These are phyloP conservation scores for Monocercomonoides exilis DNA, from an alignment of 78 protist species.

Conservation along the genomic window DNA sequence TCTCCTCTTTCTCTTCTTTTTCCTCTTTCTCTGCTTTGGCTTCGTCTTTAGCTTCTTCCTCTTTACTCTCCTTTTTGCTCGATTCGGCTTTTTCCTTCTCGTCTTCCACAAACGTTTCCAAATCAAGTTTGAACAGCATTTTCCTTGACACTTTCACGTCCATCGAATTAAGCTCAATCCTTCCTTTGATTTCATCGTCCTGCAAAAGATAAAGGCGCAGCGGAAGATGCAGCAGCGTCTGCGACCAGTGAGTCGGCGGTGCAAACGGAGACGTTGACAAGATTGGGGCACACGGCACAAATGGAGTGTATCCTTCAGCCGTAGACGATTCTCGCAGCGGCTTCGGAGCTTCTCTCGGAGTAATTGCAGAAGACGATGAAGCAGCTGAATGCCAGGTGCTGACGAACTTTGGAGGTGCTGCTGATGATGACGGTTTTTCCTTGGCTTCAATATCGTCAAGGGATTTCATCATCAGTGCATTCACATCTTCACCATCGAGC, in stretches of 20 bases:
- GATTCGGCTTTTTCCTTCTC: too few species aligned
- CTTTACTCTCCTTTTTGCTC: too few species aligned
- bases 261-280: neutral
- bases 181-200: neutral
- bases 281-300: too few species aligned
- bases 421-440: neutral
- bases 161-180: neutral
- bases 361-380: neutral
- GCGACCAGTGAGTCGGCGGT: neutral
- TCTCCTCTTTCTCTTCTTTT: too few species aligned
- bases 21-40: too few species aligned
- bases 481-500: too few species aligned
- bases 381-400: neutral
- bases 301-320: too few species aligned
- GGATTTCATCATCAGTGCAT: too few species aligned
- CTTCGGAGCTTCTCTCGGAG: neutral
- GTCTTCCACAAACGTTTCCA: neutral
- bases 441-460: neutral
- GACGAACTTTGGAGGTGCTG: neutral
- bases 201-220: neutral
- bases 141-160: neutral
- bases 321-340: too few species aligned
- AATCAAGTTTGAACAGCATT: neutral
- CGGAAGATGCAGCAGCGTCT: neutral
- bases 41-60: too few species aligned